A percentile compares a stretch with the other conserved stretches of the same genome.
Evolutionary conservation across 768 basidiomycete genomes (phyloP).

Genomic region (Mycena indigotica): DNA sequence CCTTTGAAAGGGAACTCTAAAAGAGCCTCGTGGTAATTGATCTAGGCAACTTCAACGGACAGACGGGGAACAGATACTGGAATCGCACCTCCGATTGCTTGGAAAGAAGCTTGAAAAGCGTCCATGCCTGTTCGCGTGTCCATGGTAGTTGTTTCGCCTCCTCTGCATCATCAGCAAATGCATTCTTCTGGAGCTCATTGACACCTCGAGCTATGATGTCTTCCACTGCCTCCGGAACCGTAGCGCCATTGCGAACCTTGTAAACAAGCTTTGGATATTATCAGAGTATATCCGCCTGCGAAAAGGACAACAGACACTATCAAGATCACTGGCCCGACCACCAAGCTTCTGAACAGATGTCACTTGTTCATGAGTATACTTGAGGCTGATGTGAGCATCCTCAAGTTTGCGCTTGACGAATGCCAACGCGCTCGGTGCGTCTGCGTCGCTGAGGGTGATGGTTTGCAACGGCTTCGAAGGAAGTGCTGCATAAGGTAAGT

Average conservation of each 20-base stretch:
- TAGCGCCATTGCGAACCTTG: slow-evolving; percentile 76
- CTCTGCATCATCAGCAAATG: slow-evolving; percentile 90
- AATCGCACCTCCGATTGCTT: slow-evolving; percentile 51
- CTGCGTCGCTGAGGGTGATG: slow-evolving; percentile 85
- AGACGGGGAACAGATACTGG: background rate
- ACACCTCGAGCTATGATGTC: slow-evolving; percentile 84
- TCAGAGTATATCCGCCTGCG: background rate
- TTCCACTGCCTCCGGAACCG: slow-evolving; percentile 80
- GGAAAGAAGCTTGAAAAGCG: slow-evolving; percentile 72
- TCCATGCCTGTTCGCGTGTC: slow-evolving; percentile 89
- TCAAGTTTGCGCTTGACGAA: slow-evolving; percentile 81
- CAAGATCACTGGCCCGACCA: slow-evolving; percentile 88
- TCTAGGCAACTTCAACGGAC: slow-evolving; percentile 23
- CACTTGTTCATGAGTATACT: slow-evolving; percentile 58
- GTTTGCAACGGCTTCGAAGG: slow-evolving; percentile 81
- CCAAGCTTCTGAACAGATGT: slow-evolving; percentile 74
- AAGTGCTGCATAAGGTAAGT: slow-evolving; percentile 52
- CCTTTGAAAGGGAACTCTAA: slow-evolving; percentile 89
- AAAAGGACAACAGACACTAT: slow-evolving; percentile 44
- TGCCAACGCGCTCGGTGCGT: slow-evolving; percentile 71
- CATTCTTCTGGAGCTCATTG: slow-evolving; percentile 83
- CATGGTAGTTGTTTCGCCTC: slow-evolving; percentile 84
- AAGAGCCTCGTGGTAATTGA: slow-evolving; percentile 81
- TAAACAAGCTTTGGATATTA: slow-evolving; percentile 92
- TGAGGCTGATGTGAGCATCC: slow-evolving; percentile 53